Conservation (phyloP, 768 basidiomycete species). For the Terana coerulea region DNA sequence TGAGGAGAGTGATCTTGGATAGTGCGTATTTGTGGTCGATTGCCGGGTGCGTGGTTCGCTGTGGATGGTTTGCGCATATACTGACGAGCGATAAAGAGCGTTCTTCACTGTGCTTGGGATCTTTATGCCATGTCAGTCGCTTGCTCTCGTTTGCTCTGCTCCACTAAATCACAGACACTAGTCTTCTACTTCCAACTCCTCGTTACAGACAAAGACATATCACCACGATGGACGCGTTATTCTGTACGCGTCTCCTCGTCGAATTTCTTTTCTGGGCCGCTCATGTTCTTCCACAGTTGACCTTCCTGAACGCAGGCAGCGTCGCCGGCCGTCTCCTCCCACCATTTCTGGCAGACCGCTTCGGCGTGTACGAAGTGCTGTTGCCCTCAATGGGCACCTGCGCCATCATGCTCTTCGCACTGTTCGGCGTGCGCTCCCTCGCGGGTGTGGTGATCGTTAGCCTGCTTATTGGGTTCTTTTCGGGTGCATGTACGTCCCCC, state of each 20-base stretch:
- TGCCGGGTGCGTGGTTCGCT: background rate
- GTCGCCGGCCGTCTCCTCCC: slow-evolving; percentile 13
- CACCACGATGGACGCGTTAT: slow-evolving; percentile 37
- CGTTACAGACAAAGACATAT: slow-evolving; percentile 36
- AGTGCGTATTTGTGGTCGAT: background rate
- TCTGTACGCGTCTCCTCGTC: slow-evolving; percentile 29
- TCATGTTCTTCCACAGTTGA: slow-evolving; percentile 1
- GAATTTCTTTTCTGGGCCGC: slow-evolving; percentile 5
- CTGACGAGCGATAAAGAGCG: background rate
- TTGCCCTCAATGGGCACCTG: slow-evolving; percentile 27
- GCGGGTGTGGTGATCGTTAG: slow-evolving; percentile 42
- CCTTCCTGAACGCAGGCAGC: slow-evolving; percentile 15
- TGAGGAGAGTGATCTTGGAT: background rate
- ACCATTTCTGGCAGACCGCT: slow-evolving; percentile 11
- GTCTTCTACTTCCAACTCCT: slow-evolving; percentile 49
- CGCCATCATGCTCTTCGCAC: slow-evolving; percentile 42
- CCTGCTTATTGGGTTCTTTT: slow-evolving; percentile 51
- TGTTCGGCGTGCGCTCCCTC: slow-evolving; percentile 42
- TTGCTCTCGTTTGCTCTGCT: background rate
- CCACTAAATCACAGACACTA: background rate
- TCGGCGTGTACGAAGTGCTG: slow-evolving; percentile 4
- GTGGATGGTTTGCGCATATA: background rate
- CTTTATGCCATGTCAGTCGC: background rate
- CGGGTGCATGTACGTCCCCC: slow-evolving; percentile 41
- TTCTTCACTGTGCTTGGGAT: background rate